Conservation (phyloP, 345 rosid species). For the Eucalyptus decipiens region DNA sequence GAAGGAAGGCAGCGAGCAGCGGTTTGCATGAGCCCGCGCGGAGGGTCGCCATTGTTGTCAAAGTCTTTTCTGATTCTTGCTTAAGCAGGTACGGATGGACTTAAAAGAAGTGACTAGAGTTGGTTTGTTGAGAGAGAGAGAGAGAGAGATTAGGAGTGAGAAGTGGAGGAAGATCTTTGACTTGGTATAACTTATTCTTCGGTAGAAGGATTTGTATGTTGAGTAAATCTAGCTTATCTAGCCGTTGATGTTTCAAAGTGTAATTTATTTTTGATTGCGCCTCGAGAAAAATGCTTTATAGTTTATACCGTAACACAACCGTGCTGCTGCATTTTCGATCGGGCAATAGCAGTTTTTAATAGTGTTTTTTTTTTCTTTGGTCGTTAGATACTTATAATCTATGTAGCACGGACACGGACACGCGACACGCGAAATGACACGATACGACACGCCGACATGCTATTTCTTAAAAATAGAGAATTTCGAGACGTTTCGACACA, state of each 20-base stretch:
- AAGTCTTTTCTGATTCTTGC: neutral
- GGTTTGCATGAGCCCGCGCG: neutral
- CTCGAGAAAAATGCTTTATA: neutral
- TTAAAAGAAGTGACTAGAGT: neutral
- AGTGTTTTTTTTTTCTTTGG: accelerated
- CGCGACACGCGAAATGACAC: too few species aligned
- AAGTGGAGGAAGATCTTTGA: neutral
- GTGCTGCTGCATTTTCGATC: accelerated
- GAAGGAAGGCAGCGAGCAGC: neutral
- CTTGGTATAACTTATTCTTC: neutral
- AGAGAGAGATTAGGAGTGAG: neutral
- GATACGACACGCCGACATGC: too few species aligned
- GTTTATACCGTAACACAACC: neutral
- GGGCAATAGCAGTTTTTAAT: neutral
- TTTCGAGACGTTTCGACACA: too few species aligned
- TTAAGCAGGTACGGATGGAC: neutral
- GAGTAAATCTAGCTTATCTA: neutral
- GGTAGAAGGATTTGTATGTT: neutral
- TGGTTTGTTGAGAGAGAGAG: neutral
- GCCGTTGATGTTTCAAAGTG: neutral
- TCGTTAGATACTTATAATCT: accelerated
- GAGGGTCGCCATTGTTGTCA: slow-evolving; percentile 1
- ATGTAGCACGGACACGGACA: too few species aligned
- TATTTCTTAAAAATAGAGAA: too few species aligned
- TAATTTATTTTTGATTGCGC: neutral